Evolutionary conservation across 495 filamentous ascomycete genomes (phyloP).

Genomic region (Lepraria neglecta): DNA sequence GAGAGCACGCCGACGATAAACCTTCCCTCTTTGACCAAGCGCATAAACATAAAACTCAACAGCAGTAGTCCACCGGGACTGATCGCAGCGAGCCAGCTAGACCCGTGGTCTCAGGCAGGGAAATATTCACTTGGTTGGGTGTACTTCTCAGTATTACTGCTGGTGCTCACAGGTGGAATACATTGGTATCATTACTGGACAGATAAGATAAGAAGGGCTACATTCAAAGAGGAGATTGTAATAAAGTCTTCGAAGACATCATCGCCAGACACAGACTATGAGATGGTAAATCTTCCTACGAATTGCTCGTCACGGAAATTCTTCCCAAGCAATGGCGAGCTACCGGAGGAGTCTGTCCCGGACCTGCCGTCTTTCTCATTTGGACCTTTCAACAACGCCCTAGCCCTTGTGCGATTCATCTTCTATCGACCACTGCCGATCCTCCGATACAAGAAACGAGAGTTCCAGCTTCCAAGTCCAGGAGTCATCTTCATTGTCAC

Average conservation of each 20-base stretch:
- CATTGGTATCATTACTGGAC: conserved; percentile 79
- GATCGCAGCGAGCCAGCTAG: conserved; percentile 64
- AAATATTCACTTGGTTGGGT: conserved; percentile 87
- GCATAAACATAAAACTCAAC: conserved; percentile 66
- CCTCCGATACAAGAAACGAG: conserved; percentile 51
- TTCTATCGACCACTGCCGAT: conserved; percentile 81
- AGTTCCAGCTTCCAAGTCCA: conserved; percentile 69
- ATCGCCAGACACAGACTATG: conserved; percentile 61
- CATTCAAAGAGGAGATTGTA: conserved; percentile 67
- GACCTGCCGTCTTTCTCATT: conserved; percentile 66
- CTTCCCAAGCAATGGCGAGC: conserved; percentile 56
- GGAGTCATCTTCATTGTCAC: conserved; percentile 59
- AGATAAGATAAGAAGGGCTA: conserved; percentile 78
- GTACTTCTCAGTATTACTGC: conserved; percentile 70
- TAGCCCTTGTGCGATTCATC: conserved; percentile 74
- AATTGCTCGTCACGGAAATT: conserved; percentile 62
- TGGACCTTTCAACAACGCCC: conserved; percentile 61
- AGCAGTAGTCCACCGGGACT: conserved; percentile 63
- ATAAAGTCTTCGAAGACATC: conserved; percentile 42
- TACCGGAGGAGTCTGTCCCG: conserved; percentile 42
- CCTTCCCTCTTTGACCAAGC: conserved; percentile 48
- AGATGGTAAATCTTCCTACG: conserved; percentile 61
- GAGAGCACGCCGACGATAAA: conserved; percentile 22
- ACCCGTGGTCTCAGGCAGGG: conserved; percentile 72
- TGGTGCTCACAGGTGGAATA: conserved; percentile 55